Evolutionary conservation across 192 early-diverging fungal genomes (phyloP).

Genomic region (Thoreauomyces humboldtii): DNA sequence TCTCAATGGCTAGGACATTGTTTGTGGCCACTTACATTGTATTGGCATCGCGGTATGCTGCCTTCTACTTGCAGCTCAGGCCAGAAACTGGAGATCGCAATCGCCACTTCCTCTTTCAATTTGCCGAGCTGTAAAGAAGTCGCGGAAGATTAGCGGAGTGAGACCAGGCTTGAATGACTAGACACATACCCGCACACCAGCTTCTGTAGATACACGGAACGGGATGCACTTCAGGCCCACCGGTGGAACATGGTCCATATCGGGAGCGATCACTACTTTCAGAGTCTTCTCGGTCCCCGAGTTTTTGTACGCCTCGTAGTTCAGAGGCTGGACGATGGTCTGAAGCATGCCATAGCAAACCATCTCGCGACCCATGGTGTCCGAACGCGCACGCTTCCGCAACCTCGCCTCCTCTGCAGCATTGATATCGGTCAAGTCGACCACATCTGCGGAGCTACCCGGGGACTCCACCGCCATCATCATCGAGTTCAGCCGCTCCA

Average conservation of each 20-base stretch:
- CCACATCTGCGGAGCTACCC: conserved; percentile 8
- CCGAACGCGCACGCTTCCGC: conserved; percentile 1
- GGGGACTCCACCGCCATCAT: not conserved
- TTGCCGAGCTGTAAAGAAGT: conserved; percentile 19
- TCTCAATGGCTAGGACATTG: not conserved
- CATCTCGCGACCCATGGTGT: not conserved
- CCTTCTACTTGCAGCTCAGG: conserved; percentile 16
- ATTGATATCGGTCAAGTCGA: conserved; percentile 38
- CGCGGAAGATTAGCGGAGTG: no score
- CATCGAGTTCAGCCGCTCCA: not conserved
- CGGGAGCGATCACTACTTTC: conserved; percentile 21
- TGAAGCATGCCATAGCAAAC: conserved; percentile 33
- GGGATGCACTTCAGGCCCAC: no score
- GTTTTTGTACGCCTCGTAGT: conserved; percentile 15
- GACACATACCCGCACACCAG: no score
- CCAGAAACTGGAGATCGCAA: conserved; percentile 13
- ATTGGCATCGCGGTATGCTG: conserved; percentile 13
- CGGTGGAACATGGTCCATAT: no score
- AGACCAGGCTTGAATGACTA: no score
- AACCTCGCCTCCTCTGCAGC: conserved; percentile 19
- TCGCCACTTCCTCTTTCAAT: conserved; percentile 20
- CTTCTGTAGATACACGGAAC: no score
- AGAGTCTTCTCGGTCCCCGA: conserved; percentile 11
- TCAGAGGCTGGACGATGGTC: conserved; percentile 2
- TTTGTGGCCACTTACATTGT: conserved; percentile 14